Evolutionary conservation across 768 basidiomycete genomes (phyloP).

Genomic region (Naganishia antarctica): DNA sequence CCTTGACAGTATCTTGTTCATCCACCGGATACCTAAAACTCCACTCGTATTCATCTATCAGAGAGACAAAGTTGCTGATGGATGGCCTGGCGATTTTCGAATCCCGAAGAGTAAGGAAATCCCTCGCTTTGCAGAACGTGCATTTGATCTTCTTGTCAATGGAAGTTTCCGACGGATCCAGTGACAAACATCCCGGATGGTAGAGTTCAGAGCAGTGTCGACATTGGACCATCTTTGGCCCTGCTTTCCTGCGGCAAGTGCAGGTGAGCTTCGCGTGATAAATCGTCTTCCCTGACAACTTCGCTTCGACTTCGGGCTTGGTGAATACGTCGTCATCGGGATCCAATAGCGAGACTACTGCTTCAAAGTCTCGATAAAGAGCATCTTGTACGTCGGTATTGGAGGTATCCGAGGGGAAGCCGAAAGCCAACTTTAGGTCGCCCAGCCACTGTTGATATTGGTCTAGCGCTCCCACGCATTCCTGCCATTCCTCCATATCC

Average conservation of each 20-base stretch:
- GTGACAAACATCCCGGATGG: slow-evolving; percentile 42
- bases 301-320: slow-evolving; percentile 1
- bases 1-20: slow-evolving; percentile 31
- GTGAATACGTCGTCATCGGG: slow-evolving; percentile 35
- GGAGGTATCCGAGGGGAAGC: slow-evolving; percentile 9
- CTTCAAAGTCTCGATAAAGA: slow-evolving; percentile 25
- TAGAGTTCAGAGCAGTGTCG: slow-evolving; percentile 38
- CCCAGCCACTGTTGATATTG: slow-evolving; percentile 39
- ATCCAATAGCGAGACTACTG: slow-evolving; percentile 27
- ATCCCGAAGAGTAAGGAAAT: slow-evolving; percentile 34
- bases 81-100: slow-evolving; percentile 30
- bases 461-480: slow-evolving; percentile 34
- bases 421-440: slow-evolving; percentile 28
- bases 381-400: slow-evolving; percentile 20
- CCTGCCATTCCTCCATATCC: slow-evolving; percentile 38
- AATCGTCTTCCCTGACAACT: slow-evolving; percentile 4
- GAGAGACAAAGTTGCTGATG: slow-evolving; percentile 30
- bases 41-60: slow-evolving; percentile 34
- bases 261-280: slow-evolving; percentile 34
- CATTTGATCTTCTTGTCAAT: slow-evolving; percentile 23
- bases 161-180: slow-evolving; percentile 27
- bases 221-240: slow-evolving; percentile 41
- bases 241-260: slow-evolving; percentile 41
- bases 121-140: slow-evolving; percentile 24
- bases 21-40: slow-evolving; percentile 36